phyloP scores from a whole-genome alignment of 1,284 basidiomycete species.

The Ganoderma boninense region DNA sequence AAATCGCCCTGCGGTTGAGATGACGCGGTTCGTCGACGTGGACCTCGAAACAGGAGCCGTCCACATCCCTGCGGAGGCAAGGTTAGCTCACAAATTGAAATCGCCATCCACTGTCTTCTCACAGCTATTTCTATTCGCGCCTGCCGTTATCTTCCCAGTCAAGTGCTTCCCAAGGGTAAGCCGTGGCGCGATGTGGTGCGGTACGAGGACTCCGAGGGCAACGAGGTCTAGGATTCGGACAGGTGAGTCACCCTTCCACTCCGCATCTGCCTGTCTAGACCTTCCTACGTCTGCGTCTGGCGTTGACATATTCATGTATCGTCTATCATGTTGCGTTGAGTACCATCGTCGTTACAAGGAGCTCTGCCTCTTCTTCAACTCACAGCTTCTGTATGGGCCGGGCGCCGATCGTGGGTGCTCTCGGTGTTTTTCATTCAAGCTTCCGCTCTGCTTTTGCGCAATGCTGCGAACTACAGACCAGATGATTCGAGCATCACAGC shows the following conservation, averaged over 20 bases:
- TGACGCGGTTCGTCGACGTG: constrained; percentile 67
- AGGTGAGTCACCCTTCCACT: constrained; percentile 4
- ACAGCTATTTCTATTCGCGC: not conserved
- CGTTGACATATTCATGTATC: not conserved
- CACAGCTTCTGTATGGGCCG: constrained; percentile 9
- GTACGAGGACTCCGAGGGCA: constrained; percentile 26
- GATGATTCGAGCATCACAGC: constrained; percentile 3
- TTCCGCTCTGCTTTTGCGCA: constrained; percentile 5
- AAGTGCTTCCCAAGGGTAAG: constrained; percentile 55
- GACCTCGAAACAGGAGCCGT: constrained; percentile 71
- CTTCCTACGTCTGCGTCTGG: not conserved
- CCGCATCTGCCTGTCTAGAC: not conserved
- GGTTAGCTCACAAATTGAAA: constrained; percentile 41
- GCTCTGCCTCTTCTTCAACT: not conserved
- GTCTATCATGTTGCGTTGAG: constrained; percentile 3
- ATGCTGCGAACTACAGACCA: constrained; percentile 11
- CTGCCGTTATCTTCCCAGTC: constrained; percentile 39
- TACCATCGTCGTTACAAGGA: not conserved
- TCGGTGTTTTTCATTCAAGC: not conserved
- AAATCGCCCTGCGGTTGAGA: constrained; percentile 69
- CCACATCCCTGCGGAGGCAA: constrained; percentile 55
- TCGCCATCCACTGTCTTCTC: constrained; percentile 27
- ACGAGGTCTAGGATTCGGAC: constrained; percentile 5
- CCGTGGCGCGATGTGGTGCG: constrained; percentile 57
- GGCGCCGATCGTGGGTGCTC: constrained; percentile 12